A percentile compares a stretch with the other conserved stretches of the same genome.
Conservation (phyloP, 225 moss, liverwort and hornwort species). For the Sphagnum tenellum region DNA sequence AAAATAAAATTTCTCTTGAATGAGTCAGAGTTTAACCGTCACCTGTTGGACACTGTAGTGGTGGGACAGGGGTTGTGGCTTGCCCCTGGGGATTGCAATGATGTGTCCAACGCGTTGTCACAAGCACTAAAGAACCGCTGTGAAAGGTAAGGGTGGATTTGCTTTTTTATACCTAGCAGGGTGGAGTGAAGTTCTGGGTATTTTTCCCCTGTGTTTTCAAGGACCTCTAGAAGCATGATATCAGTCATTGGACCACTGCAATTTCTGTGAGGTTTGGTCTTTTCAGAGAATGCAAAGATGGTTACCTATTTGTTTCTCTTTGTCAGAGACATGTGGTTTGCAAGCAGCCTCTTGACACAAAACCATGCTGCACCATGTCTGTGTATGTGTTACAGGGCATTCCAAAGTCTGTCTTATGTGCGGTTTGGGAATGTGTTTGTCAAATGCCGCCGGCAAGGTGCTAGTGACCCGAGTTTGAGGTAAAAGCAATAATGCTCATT, state of each 20-base stretch:
- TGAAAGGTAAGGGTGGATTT: slow-evolving; percentile 47
- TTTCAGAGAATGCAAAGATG: no score
- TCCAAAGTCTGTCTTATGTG: slow-evolving; percentile 80
- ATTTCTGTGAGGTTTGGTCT: no score
- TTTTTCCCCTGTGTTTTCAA: no score
- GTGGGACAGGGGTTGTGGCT: slow-evolving; percentile 81
- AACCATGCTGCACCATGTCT: no score
- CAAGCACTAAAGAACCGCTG: slow-evolving; percentile 90
- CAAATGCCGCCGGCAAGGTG: slow-evolving; percentile 69
- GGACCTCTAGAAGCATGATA: no score
- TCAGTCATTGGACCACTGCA: no score
- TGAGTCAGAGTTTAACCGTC: background rate
- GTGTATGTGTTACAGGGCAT: slow-evolving; percentile 48
- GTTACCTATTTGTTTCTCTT: no score
- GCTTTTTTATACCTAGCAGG: no score
- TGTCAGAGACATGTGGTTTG: no score
- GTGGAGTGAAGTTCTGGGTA: no score
- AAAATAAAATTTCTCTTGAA: no score
- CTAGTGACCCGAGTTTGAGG: slow-evolving; percentile 59
- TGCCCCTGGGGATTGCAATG: slow-evolving; percentile 71
- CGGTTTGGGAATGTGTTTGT: slow-evolving; percentile 98
- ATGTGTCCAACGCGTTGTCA: slow-evolving; percentile 66
- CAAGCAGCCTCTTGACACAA: no score
- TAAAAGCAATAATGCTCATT: slow-evolving; percentile 3
- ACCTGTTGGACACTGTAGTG: slow-evolving; percentile 22